A percentile compares a stretch with the other conserved stretches of the same genome.
These are phyloP conservation scores for Thalassiosira allenii DNA, from an alignment of 352 stramenopile species.

Conservation along the genomic window DNA sequence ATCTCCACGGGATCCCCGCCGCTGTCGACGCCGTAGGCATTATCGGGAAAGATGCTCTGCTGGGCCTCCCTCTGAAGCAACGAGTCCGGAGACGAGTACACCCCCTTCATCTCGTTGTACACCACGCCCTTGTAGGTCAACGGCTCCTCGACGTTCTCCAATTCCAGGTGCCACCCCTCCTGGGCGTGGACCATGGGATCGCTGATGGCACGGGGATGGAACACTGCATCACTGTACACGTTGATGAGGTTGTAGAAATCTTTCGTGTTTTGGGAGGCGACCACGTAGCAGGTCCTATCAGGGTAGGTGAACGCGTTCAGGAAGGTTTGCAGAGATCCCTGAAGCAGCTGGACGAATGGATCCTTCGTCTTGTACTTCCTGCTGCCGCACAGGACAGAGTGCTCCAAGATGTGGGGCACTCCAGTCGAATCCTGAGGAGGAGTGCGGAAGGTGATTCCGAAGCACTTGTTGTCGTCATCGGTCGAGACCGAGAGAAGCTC, in stretches of 20 bases:
- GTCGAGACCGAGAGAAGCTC: slow-evolving; percentile 86
- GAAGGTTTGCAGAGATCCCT: slow-evolving; percentile 98
- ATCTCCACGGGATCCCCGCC: slow-evolving; percentile 89
- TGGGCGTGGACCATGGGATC: slow-evolving; percentile 89
- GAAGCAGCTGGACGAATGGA: slow-evolving; percentile 99
- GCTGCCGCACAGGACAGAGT: slow-evolving; percentile 94
- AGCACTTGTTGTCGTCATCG: slow-evolving; percentile 90
- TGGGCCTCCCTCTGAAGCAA: slow-evolving; percentile 92
- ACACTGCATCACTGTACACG: slow-evolving; percentile 97
- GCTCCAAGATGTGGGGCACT: slow-evolving; percentile 98
- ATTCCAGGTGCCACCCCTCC: slow-evolving; percentile 91
- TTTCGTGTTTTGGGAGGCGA: slow-evolving; percentile 95
- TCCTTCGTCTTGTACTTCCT: slow-evolving; percentile 98
- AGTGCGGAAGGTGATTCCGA: slow-evolving; percentile 97
- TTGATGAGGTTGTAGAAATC: slow-evolving; percentile 98
- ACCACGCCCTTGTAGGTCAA: slow-evolving; percentile 94
- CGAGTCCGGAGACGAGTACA: slow-evolving; percentile 95
- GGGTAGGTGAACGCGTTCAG: slow-evolving; percentile 99
- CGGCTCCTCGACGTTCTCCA: slow-evolving; percentile 84
- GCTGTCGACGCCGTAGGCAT: slow-evolving; percentile 88
- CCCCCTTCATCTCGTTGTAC: slow-evolving; percentile 99
- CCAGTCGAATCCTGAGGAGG: slow-evolving; percentile 95
- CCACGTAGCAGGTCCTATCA: slow-evolving; percentile 99
- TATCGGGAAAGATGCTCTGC: slow-evolving; percentile 91
- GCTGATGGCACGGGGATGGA: slow-evolving; percentile 91